Percentiles rank a stretch among this genome's conserved stretches.
phyloP scores from a whole-genome alignment of 1,284 basidiomycete species.

The Rhodotorula sp. region DNA sequence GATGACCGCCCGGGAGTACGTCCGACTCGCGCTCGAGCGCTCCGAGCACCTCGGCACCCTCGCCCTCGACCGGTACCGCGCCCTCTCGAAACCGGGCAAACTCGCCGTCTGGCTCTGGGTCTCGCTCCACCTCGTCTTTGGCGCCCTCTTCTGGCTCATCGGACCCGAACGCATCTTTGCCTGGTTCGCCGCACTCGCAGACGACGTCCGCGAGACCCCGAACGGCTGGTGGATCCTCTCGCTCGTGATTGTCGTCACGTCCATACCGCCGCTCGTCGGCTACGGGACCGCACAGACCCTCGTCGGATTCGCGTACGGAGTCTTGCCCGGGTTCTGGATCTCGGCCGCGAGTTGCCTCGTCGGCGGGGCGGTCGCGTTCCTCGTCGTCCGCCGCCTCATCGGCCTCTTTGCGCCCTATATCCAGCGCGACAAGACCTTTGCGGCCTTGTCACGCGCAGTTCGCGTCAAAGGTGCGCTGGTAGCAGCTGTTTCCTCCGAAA shows the following conservation, averaged over 20 bases:
- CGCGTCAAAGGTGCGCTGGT: conserved; percentile 55
- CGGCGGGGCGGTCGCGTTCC: conserved; percentile 67
- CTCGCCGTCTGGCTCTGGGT: conserved; percentile 25
- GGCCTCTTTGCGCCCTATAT: conserved; percentile 32
- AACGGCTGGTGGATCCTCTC: conserved; percentile 61
- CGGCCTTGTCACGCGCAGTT: conserved; percentile 55
- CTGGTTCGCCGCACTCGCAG: conserved; percentile 64
- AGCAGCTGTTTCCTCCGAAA: not conserved
- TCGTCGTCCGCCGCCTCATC: conserved; percentile 42
- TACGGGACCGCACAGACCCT: conserved; percentile 64
- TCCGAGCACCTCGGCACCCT: not conserved
- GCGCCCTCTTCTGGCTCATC: conserved; percentile 54
- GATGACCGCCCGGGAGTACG: not conserved
- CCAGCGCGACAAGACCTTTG: conserved; percentile 29
- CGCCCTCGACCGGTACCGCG: conserved; percentile 12
- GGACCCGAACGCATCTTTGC: conserved; percentile 61
- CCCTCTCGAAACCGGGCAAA: conserved; percentile 4
- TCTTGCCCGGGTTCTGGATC: conserved; percentile 65
- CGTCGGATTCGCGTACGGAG: conserved; percentile 77
- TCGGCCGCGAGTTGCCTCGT: conserved; percentile 62
- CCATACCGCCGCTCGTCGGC: conserved; percentile 75
- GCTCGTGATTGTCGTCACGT: conserved; percentile 56
- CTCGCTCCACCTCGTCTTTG: conserved; percentile 31
- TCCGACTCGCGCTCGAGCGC: not conserved
- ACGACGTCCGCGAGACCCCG: conserved; percentile 60